These are phyloP conservation scores for Fusarium subglutinans DNA, from an alignment of 2,329 filamentous ascomycete genomes.

Conservation along the genomic window DNA sequence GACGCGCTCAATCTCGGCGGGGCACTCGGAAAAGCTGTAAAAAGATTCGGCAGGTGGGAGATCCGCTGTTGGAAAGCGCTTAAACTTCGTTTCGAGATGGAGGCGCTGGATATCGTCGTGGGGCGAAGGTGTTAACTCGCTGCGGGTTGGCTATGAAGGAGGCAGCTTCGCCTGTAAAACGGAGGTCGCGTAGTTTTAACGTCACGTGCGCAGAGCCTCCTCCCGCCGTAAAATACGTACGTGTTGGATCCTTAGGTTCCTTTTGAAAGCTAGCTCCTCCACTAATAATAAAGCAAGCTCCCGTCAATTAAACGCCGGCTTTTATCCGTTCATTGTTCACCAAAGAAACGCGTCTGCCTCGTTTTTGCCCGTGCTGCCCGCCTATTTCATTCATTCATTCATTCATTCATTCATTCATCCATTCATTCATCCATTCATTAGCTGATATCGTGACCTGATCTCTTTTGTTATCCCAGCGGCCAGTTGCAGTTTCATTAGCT, in stretches of 20 bases:
- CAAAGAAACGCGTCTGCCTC: constrained; percentile 29
- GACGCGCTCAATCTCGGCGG: constrained; percentile 45
- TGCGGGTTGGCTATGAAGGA: constrained; percentile 42
- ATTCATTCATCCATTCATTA: background rate
- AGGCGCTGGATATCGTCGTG: constrained; percentile 39
- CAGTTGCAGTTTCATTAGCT: constrained; percentile 7
- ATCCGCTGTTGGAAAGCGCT: constrained; percentile 13
- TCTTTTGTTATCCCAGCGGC: background rate
- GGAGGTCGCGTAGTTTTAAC: constrained; percentile 53
- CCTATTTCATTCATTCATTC: constrained; percentile 3
- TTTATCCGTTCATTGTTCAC: constrained; percentile 40
- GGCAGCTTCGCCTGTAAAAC: constrained; percentile 44
- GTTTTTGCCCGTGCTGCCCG: constrained; percentile 28
- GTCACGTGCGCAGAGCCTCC: constrained; percentile 52
- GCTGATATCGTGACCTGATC: background rate
- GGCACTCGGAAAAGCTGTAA: constrained; percentile 22
- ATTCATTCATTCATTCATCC: background rate
- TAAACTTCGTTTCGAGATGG: constrained; percentile 32
- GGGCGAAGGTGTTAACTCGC: constrained; percentile 38
- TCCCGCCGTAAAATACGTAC: background rate
- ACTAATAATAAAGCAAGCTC: background rate
- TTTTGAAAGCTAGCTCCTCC: background rate
- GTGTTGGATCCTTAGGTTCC: background rate
- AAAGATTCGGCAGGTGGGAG: constrained; percentile 1
- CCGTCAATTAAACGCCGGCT: constrained; percentile 22